These are phyloP conservation scores for Fusarium nematophilum DNA, from an alignment of 2,329 filamentous ascomycete genomes.

Conservation along the genomic window DNA sequence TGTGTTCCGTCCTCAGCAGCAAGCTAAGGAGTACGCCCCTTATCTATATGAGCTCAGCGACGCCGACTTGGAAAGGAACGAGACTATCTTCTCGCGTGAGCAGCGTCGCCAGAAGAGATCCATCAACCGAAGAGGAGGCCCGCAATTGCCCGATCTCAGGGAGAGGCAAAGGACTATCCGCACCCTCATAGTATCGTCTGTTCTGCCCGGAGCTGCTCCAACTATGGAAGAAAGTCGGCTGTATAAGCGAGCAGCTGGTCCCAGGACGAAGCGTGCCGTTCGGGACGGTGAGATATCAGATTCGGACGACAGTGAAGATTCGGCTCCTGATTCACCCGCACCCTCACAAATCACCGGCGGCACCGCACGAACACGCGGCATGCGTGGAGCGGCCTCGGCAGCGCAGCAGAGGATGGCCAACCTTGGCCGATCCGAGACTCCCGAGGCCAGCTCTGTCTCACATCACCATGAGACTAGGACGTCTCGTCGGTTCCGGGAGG, in stretches of 20 bases:
- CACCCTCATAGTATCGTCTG: constrained; percentile 90
- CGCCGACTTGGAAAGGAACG: constrained; percentile 87
- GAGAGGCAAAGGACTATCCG: constrained; percentile 93
- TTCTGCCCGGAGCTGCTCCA: constrained; percentile 86
- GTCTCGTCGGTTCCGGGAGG: constrained; percentile 76
- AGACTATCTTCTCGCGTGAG: constrained; percentile 92
- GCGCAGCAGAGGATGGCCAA: constrained; percentile 90
- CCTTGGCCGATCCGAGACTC: constrained; percentile 86
- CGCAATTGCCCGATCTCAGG: constrained; percentile 93
- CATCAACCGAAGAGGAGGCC: constrained; percentile 91
- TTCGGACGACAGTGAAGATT: constrained; percentile 92
- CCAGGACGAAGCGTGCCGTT: constrained; percentile 65
- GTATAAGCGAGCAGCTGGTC: constrained; percentile 79
- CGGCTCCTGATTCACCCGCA: constrained; percentile 85
- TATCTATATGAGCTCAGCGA: constrained; percentile 96
- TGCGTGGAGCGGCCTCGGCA: constrained; percentile 87
- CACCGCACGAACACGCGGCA: constrained; percentile 86
- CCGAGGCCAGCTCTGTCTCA: constrained; percentile 72
- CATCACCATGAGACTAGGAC: constrained; percentile 80
- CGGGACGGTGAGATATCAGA: constrained; percentile 81
- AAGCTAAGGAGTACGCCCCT: constrained; percentile 93
- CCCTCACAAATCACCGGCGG: constrained; percentile 76
- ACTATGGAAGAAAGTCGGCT: constrained; percentile 86
- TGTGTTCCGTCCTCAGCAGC: constrained; percentile 90
- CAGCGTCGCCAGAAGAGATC: constrained; percentile 95